These are phyloP conservation scores for Onygena corvina DNA, from an alignment of 2,329 filamentous ascomycete genomes.

Conservation along the genomic window DNA sequence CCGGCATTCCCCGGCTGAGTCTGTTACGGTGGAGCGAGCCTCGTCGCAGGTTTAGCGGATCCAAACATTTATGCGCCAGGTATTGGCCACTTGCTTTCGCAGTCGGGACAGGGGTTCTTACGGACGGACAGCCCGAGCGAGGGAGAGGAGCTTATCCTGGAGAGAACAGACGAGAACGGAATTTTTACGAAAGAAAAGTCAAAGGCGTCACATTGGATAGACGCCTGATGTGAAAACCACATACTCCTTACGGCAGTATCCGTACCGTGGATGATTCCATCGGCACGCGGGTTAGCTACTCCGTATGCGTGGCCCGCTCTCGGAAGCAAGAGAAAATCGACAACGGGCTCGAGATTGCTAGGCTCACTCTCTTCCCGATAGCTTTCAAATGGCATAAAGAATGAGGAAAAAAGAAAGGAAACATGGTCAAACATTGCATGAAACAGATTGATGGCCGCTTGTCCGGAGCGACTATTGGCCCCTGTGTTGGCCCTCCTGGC, in stretches of 20 bases:
- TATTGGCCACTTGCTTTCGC: neutral
- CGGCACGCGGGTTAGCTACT: neutral
- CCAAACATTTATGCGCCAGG: neutral
- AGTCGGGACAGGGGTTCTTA: neutral
- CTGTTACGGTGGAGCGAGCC: neutral
- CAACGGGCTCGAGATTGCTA: no score
- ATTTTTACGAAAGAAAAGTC: conserved; percentile 4
- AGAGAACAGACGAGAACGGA: conserved; percentile 5
- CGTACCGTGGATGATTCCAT: neutral
- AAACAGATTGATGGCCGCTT: conserved; percentile 3
- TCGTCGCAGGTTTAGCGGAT: neutral
- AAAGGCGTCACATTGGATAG: neutral
- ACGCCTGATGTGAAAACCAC: neutral
- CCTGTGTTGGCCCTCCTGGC: neutral
- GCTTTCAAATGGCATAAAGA: no score
- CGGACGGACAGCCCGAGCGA: no score
- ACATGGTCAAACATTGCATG: neutral
- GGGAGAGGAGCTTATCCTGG: no score
- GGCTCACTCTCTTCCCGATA: no score
- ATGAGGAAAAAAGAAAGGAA: neutral
- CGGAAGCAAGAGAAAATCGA: no score
- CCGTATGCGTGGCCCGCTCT: no score
- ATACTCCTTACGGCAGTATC: no score
- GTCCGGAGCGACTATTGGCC: neutral
- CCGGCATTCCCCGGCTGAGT: neutral